Base-by-base conservation (phyloP, 345 rosid genomes). In the Gossypium australe region DNA sequence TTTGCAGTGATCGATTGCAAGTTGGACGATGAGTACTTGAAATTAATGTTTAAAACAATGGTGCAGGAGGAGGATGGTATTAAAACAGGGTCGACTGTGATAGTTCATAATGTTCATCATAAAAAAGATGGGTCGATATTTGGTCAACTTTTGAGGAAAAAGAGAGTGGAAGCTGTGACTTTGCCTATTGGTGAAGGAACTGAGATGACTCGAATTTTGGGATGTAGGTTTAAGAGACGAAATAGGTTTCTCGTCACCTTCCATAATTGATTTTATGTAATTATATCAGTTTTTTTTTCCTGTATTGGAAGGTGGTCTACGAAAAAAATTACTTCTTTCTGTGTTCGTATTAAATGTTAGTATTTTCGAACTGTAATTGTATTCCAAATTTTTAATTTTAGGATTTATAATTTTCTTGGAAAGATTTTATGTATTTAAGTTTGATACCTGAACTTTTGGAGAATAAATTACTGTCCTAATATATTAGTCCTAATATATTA, bases 121-220 rank as follows among this genome's bases (percentile, higher is more conserved):
- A 56, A 2, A 9, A 56, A 58, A 58, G 20, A 1, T 14, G 22
- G 67, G 16, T n/a, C 65, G 4, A 9, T 7, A 2, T 56, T 43
- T 20, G 65, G 24, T 24, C 41, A 72, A 59, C 3, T 22, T 72
- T 27, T 72, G 20, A 38, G 44, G 63, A 34, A 53, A 11, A 49
- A n/a, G 12, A 48, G 56, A 74, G 22, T 47, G 1, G 77, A 48
- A 25, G n/a, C 70, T 29, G 70, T 51, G 11, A 63, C 77, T 17
- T 16, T 49, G 0, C 77, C 77, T 16, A 74, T 63, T 14, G 76
- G 76, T 51, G 22, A 63, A n/a, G 61, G 77, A 74, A 64, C 53
- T 48, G 77, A 74, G 60, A 51, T 74, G 77, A 74, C 61, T 0
- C 51, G 61, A 51, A 29, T 49, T 44, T 20, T 66, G 18, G 67